Conservation (phyloP, 129 eudicot genomes). For the Artemisia tridentata region DNA sequence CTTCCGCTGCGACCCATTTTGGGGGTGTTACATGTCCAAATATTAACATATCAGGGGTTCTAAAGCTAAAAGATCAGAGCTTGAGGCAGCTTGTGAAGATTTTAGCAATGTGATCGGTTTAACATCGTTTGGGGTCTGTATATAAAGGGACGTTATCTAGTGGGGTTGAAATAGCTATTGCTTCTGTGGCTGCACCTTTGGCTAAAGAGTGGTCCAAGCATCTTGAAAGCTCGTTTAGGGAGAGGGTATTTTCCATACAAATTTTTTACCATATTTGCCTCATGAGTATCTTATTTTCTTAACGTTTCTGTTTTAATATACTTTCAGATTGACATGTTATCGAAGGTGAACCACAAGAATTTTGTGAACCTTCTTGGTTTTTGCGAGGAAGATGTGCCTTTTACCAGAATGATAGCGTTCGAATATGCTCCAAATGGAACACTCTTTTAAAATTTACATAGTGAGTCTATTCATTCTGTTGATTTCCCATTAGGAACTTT, state of each 20-base stretch:
- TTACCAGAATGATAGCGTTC: conserved; percentile 89
- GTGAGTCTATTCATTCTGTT: conserved; percentile 40
- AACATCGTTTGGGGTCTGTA: conserved; percentile 58
- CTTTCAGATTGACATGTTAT: conserved; percentile 73
- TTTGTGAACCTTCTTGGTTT: conserved; percentile 81
- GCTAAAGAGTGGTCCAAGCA: conserved; percentile 77
- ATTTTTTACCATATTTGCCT: not conserved
- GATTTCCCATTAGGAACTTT: not conserved
- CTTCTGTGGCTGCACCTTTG: conserved; percentile 59
- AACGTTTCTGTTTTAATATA: not conserved
- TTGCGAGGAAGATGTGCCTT: conserved; percentile 86
- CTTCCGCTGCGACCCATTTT: too few species aligned
- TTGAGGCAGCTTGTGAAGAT: conserved; percentile 97
- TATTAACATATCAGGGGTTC: conserved; percentile 60
- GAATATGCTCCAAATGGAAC: conserved; percentile 98
- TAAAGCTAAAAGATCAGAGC: conserved; percentile 83
- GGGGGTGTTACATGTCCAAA: too few species aligned
- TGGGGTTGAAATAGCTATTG: conserved; percentile 93
- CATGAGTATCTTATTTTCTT: not conserved
- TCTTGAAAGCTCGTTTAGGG: conserved; percentile 65
- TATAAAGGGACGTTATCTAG: conserved; percentile 94
- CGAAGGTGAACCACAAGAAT: conserved; percentile 90
- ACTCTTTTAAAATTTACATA: conserved; percentile 85
- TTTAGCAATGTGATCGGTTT: conserved; percentile 90
- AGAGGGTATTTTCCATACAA: conserved; percentile 73